Base-by-base conservation (phyloP, 2,329 filamentous ascomycete genomes). In the Alternaria viburni region DNA sequence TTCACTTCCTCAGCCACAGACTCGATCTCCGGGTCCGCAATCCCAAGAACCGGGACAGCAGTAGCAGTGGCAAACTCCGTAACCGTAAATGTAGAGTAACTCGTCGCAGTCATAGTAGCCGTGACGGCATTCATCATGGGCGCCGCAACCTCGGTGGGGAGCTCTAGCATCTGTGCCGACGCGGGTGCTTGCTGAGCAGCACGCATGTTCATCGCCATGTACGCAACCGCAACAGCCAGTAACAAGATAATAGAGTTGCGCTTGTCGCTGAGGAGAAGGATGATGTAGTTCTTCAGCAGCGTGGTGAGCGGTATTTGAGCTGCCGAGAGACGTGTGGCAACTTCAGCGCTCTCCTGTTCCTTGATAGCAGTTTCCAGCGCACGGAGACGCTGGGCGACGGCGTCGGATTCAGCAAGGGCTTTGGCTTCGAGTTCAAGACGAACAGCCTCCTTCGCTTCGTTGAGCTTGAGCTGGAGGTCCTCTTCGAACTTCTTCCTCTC, bases 231-330 rank as follows among this genome's bases (percentile, higher is more conserved):
- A 13, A 80, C 60, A 46, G 80, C 80, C 4, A 88, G 76, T 5
- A 85, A 62, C 9, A 81, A 74, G 32, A 88, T 83, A 17, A 82
- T 77, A 11, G 87, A 76, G 69, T 89, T 89, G 41, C 84, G 81
- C 49, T 81, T 80, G 67, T 89, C 87, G 47, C 81, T 81, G 3
- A 84, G 79, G 19, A 88, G 76, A 1, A 87, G 76, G 23, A 82
- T 78, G 17, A 88, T 61, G 68, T 87, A 88, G 70, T 87, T 88
- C 62, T 81, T 79, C 47, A 88, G 64, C 13, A 88, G 77, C 0
- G 83, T 83, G 15, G 81, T 78, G 1, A 89, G 77, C 3, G 86
- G 86, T 19, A 88, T 81, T 15, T 88, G 81, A 3, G 66, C 60
- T 41, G 54, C 64, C 21, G 62, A 62, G 32, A 55, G 63, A 15